Percentiles rank a stretch among this genome's conserved stretches.
These are phyloP conservation scores for Monosporascus cannonballus DNA, from an alignment of 2,329 filamentous ascomycete genomes.

Conservation along the genomic window DNA sequence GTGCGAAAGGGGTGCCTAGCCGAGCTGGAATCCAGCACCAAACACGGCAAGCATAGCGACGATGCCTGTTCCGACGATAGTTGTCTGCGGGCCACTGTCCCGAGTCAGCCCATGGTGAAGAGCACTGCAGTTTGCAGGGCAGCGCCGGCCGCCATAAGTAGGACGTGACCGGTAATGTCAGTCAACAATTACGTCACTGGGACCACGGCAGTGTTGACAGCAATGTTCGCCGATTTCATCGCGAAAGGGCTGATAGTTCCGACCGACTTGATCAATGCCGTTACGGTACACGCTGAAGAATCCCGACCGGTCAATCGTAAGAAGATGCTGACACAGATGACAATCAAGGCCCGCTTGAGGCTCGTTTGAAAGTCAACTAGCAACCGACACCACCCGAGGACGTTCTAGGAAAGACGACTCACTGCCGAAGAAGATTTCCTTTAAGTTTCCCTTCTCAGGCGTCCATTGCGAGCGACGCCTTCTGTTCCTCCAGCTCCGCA, in stretches of 20 bases:
- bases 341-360: slow-evolving; percentile 19
- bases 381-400: too few relatives aligned
- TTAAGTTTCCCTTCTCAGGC: too few relatives aligned
- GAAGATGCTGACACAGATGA: slow-evolving; percentile 23
- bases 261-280: slow-evolving; percentile 23
- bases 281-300: slow-evolving; percentile 24
- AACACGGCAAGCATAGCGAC: neutral
- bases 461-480: slow-evolving; percentile 4
- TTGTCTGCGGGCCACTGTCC: too few relatives aligned
- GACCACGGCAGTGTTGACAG: too few relatives aligned
- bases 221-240: too few relatives aligned
- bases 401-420: too few relatives aligned
- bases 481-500: slow-evolving; percentile 8
- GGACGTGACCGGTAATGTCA: too few relatives aligned
- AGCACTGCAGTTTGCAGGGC: too few relatives aligned
- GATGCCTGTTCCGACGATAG: neutral
- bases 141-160: too few relatives aligned
- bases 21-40: neutral
- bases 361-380: slow-evolving; percentile 3
- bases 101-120: too few relatives aligned
- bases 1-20: neutral
- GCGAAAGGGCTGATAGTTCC: slow-evolving; percentile 19
- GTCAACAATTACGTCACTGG: too few relatives aligned
- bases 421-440: too few relatives aligned
- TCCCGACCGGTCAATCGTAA: slow-evolving; percentile 24